Conservation (phyloP, 208 protist species). For the Strigomonas culicis region DNA sequence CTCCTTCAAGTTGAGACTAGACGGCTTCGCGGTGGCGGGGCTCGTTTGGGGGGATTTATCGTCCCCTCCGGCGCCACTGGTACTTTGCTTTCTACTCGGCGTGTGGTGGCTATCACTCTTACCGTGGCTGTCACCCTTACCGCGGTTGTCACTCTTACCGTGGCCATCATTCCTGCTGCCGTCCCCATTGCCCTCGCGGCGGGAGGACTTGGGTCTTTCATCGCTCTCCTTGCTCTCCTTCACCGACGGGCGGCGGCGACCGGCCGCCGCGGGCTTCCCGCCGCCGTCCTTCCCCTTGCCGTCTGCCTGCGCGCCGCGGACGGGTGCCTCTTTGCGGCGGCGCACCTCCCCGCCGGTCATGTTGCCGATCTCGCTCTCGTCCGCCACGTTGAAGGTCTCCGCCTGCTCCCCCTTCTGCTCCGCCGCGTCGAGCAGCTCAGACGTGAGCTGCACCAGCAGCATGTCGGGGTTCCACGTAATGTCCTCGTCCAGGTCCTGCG, state of each 20-base stretch:
- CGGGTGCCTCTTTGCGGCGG: constrained; percentile 23
- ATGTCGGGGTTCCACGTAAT: constrained; percentile 85
- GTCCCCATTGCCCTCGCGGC: background rate
- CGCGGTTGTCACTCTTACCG: background rate
- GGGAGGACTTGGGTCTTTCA: background rate
- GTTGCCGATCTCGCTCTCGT: constrained; percentile 32
- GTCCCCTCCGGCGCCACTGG: too few species aligned
- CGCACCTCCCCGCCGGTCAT: constrained; percentile 52
- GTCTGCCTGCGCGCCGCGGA: background rate
- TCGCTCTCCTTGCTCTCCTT: background rate
- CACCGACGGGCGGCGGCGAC: background rate
- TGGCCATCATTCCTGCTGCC: background rate
- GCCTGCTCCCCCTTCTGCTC: constrained; percentile 32
- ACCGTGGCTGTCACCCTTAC: too few species aligned
- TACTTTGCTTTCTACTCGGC: too few species aligned
- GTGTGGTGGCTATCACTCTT: too few species aligned
- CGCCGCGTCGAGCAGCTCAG: constrained; percentile 73
- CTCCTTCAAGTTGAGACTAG: too few species aligned
- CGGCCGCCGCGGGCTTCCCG: background rate
- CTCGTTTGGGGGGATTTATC: too few species aligned
- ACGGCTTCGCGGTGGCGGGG: too few species aligned
- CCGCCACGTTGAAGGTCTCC: constrained; percentile 24
- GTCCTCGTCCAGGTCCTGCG: constrained; percentile 83
- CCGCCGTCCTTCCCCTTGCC: background rate
- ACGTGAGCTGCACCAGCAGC: constrained; percentile 88